Evolutionary conservation across 306 rosid species (phyloP), one percentile per base, ranked within the genome.

Genomic region (Cucumis cinereus): DNA sequence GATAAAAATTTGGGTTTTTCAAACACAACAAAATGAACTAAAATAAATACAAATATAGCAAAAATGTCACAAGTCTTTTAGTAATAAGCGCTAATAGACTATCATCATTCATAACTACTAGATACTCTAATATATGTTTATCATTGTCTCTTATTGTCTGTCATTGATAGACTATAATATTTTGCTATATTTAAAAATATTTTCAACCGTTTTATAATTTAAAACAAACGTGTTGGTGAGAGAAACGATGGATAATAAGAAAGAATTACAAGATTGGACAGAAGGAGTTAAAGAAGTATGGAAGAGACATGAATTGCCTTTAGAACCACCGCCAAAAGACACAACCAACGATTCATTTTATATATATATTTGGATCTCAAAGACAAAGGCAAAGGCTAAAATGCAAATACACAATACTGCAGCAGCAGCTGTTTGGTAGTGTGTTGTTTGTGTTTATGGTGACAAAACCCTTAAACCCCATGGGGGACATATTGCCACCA

Each of bases 321-420:
- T 40, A 14, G n/a, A 67, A 67, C 73, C 73, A 67, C 73, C 73
- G 59, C 81, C 60, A 5, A 49, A 38, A 24, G 64, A 5, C 49
- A 50, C 52, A 45, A 45, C n/a, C 55, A 50, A 49, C 2, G 55
- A 50, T 50, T 50, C n/a, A 50, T 50, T 50, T 4, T 45, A 3
- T 45, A 45, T 2, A 13, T 45, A 45, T 12, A 2, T 10, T 10
- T 43, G 49, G 49, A 43, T 45, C 2, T 13, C 52, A 64, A 1
- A 10, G 43, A 17, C 66, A 59, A 59, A 14, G 17, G 1, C 52
- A 5, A 49, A 54, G 63, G 63, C 23, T 16, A 35, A n/a, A n/a
- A 10, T 10, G 38, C n/a, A 13, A 17, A 4, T n/a, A n/a, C 19
- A 47, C 35, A 30, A 30, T 30, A 13, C 4, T 54, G 26, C 61